Evolutionary conservation across 805 yeast genomes (phyloP), one percentile per base, ranked within the genome.

Genomic region (Starmerella cellae): DNA sequence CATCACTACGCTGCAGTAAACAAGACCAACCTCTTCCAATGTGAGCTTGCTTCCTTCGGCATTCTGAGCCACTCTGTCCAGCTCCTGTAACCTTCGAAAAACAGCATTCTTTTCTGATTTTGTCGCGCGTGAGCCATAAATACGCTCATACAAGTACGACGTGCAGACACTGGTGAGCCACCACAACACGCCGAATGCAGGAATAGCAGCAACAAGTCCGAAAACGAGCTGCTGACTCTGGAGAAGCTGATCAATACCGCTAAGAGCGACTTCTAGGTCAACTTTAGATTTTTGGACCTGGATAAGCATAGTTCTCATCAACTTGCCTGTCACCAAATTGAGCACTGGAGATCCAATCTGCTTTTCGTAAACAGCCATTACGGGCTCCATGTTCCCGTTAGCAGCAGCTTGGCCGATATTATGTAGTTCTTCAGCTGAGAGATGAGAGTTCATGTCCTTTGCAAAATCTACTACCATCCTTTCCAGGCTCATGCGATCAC

Each of bases 211-310:
- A 21, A 91, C 81, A 19, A 83, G 65, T 1, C 94, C 95, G 64
- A 88, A 83, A n/a, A 91, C 91, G 42, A 88, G 70, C 58, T 91
- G 94, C 63, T 88, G 98, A 39, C 91, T 79, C 59, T 84, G 80
- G 35, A 91, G 69, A 50, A 88, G 65, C 57, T 82, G 79, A 61
- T 91, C 97, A 48, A 91, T 87, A 8, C 97, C 97, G 52, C 72
- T 74, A 47, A 88, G 72, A 0, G 95, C 97, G 4, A 85, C 65
- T 29, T 82, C 85, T 8, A 94, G 95, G 59, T 88, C 98, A 5
- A 91, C 96, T 61, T 88, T 88, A 11, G 94, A 79, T 62, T 91
- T 88, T 60, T 88, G 98, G n/a, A 91, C 67, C 60, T 91, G 97
- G 48, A 88, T 87, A 55, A 91, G 63, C 36, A 91, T 60, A 14